Base-by-base conservation (phyloP, 768 basidiomycete species). In the Termitomyces sp. region DNA sequence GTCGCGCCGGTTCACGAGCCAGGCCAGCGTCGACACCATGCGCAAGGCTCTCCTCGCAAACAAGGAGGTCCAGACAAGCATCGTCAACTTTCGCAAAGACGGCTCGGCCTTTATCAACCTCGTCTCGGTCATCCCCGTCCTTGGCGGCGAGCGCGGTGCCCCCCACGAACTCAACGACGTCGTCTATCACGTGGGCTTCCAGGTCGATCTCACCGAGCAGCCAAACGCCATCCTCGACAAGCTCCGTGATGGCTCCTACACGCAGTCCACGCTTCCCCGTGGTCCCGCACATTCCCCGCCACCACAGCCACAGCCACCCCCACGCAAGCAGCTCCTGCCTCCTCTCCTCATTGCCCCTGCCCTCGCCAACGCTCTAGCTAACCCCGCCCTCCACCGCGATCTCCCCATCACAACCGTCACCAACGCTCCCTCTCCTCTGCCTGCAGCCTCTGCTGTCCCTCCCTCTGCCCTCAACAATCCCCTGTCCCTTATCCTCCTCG, bases 121-220 rank as follows among this genome's bases (percentile, higher is more conserved):
- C 56, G 86, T 98, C 61, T 90, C 90, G 24, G 82, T 98, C 65
- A 90, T 98, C 38, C 96, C 97, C 18, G 81, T 98, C 58, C 68
- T 77, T 0, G 92, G 88, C 8, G 90, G 83, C 20, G 78, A 75
- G 64, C 57, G 62, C 56, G 71, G 78, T 68, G 66, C 62, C 32
- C 43, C 72, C 61, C 78, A 83, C 44, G 87, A 85, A 62, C 78
- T 79, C 38, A 83, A 85, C 54, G 88, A 95, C 46, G 79, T 91
- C 41, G 85, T 84, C 9, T 96, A 89, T 68, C 88, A 92, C 65
- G 87, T 99, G 52, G 97, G 97, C 0, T 98, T 99, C 77, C 94
- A 99, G 72, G 90, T 97, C 55, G 93, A 98, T 71, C 76, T 99
- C 50, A 85, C 86, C 18, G 85, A 88, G 65, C 93, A 95, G 72